Conservation (phyloP, 2,329 filamentous ascomycete species). For the Plenodomus tracheiphilus region DNA sequence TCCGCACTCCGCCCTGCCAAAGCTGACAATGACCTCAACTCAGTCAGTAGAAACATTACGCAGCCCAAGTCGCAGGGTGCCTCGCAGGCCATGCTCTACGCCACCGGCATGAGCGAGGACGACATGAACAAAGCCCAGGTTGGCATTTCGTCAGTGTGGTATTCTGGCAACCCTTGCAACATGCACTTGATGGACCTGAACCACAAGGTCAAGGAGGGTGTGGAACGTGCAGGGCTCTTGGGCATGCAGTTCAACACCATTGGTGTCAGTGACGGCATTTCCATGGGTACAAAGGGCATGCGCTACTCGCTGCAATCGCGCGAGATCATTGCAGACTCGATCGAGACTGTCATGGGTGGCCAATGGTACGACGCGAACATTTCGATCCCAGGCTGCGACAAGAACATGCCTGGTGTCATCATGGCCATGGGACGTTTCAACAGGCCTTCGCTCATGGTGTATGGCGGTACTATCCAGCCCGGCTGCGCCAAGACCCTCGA, state of each 20-base stretch:
- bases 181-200: conserved; percentile 96
- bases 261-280: conserved; percentile 95
- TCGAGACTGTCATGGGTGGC: conserved; percentile 98
- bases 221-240: conserved; percentile 75
- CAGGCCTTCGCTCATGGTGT: conserved; percentile 94
- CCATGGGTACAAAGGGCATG: conserved; percentile 98
- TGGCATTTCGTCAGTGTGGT: conserved; percentile 98
- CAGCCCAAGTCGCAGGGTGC: conserved; percentile 98
- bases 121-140: conserved; percentile 98
- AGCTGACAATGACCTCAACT: conserved; percentile 62
- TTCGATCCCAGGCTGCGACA: conserved; percentile 96
- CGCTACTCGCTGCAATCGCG: conserved; percentile 90
- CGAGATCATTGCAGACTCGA: conserved; percentile 96
- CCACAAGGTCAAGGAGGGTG: conserved; percentile 72
- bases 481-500: conserved; percentile 76
- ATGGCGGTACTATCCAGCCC: conserved; percentile 90
- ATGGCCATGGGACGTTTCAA: conserved; percentile 93
- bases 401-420: conserved; percentile 81
- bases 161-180: conserved; percentile 97
- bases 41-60: conserved; percentile 80
- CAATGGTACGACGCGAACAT: conserved; percentile 99
- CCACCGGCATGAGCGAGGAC: conserved; percentile 80
- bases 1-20: conserved; percentile 33
- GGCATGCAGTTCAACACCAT: conserved; percentile 99
- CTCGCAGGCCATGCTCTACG: conserved; percentile 98